Base-by-base conservation (phyloP, 2,329 filamentous ascomycete genomes). In the Paramyrothecium sp. region DNA sequence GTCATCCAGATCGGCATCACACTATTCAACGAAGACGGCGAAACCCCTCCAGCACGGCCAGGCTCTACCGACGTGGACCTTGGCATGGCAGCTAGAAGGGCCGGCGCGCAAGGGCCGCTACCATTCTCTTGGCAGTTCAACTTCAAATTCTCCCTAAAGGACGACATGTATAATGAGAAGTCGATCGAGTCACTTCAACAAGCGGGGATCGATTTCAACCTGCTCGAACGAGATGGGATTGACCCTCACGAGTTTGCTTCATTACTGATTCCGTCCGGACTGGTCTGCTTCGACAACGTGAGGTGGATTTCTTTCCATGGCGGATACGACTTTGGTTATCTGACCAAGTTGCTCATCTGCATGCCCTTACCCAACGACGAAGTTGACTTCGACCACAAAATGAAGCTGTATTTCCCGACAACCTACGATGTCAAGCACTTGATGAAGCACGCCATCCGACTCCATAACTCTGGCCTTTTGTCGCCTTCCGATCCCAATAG, bases 111-210 rank as follows among this genome's bases (percentile, higher is more conserved):
- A 58, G 74, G 71, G 19, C 81, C 84, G 52, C 87, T 92, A 58
- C 94, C 91, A 17, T 96, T 90, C 70, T 96, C 94, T 19, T 99
- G 95, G 95, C 94, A 97, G 66, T 99, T 99, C 82, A 98, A 99
- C 80, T 99, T 99, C 77, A 89, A 93, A 66, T 99, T 98, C 74
- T 95, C 92, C 2, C 82, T 97, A 11, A 90, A 95, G 64, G 87
- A 94, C 44, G 95, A 99, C 75, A 99, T 99, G 95, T 98, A 96
- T 76, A 95, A 96, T 61, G 90, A 97, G 71, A 90, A 92, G 57
- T 97, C 92, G 17, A 97, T 97, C 64, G 90, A 95, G 63, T 92
- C 96, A 65, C 83, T 98, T 20, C 89, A 92, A 65, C 89, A 91
- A 67, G 91, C 92, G 2, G 95, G 95, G n/a, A 93, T 97, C 60